Evolutionary conservation across 805 yeast genomes (phyloP).

Genomic region (Zygosaccharomyces bailii): DNA sequence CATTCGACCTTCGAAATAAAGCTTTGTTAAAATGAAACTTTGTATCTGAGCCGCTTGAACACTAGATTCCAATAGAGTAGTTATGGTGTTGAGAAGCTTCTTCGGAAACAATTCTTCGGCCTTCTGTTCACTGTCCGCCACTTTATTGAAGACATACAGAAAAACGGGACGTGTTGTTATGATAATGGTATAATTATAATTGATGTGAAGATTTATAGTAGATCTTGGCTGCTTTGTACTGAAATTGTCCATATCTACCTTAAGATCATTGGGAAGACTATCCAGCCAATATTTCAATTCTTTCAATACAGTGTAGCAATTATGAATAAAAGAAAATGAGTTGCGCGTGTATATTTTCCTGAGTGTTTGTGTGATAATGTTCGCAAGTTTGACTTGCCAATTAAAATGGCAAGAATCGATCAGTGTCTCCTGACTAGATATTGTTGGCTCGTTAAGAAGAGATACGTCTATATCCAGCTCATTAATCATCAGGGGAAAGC

Average conservation of each 20-base stretch:
- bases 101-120: constrained; percentile 12
- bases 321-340: constrained; percentile 18
- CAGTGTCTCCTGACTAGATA: constrained; percentile 5
- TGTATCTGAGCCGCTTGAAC: constrained; percentile 22
- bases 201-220: constrained; percentile 22
- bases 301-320: constrained; percentile 18
- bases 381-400: constrained; percentile 21
- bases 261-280: constrained; percentile 15
- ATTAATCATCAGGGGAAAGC: constrained; percentile 20
- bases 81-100: constrained; percentile 11
- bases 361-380: constrained; percentile 19
- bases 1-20: constrained; percentile 19
- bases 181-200: constrained; percentile 22
- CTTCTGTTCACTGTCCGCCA: constrained; percentile 9
- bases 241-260: constrained; percentile 17
- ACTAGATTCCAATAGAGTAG: constrained; percentile 19
- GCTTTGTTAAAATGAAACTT: constrained; percentile 17
- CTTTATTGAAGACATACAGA: constrained; percentile 21
- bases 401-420: constrained; percentile 18
- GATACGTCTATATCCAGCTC: constrained; percentile 21
- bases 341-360: constrained; percentile 22
- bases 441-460: constrained; percentile 9
- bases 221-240: constrained; percentile 14
- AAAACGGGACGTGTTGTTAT: constrained; percentile 22
- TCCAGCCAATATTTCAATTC: constrained; percentile 20